Evolutionary conservation across 495 filamentous ascomycete genomes (phyloP).

Genomic region (Penicillium lividum): DNA sequence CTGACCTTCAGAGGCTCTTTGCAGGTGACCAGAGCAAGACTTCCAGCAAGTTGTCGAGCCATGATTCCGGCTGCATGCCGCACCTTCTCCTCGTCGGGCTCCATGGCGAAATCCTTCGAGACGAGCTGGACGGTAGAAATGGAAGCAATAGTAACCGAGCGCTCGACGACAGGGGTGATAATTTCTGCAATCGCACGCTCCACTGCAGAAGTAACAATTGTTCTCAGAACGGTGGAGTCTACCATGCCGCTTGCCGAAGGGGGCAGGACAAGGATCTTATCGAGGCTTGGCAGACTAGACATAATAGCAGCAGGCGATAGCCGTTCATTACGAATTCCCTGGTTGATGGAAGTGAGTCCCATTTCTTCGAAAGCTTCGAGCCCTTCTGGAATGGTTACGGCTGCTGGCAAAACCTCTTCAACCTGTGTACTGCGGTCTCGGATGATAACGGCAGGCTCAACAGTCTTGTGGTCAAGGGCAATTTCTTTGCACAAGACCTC

Average conservation of each 20-base stretch:
- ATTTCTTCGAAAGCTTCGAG: constrained; percentile 79
- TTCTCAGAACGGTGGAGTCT: constrained; percentile 67
- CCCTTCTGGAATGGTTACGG: constrained; percentile 60
- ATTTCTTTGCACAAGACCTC: constrained; percentile 93
- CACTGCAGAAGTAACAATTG: constrained; percentile 80
- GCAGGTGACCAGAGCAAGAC: constrained; percentile 92
- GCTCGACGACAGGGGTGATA: constrained; percentile 93
- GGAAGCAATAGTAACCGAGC: constrained; percentile 94
- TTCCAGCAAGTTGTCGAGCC: constrained; percentile 89
- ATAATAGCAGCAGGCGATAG: constrained; percentile 73
- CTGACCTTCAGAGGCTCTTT: constrained; percentile 95
- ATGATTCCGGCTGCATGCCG: constrained; percentile 84
- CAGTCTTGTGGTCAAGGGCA: constrained; percentile 80
- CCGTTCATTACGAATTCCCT: constrained; percentile 65
- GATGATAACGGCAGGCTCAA: constrained; percentile 81
- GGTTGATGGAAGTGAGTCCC: constrained; percentile 68
- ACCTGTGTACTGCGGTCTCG: constrained; percentile 62
- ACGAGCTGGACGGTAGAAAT: constrained; percentile 94
- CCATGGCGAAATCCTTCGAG: constrained; percentile 92
- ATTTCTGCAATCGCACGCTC: constrained; percentile 90
- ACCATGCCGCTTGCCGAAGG: constrained; percentile 72
- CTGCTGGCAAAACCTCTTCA: constrained; percentile 59
- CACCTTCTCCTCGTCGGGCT: constrained; percentile 83
- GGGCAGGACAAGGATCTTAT: constrained; percentile 70
- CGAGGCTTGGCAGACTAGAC: constrained; percentile 76